These are phyloP conservation scores for Paraphaeosphaeria sporulosa DNA, from an alignment of 2,329 filamentous ascomycete species.

Conservation along the genomic window DNA sequence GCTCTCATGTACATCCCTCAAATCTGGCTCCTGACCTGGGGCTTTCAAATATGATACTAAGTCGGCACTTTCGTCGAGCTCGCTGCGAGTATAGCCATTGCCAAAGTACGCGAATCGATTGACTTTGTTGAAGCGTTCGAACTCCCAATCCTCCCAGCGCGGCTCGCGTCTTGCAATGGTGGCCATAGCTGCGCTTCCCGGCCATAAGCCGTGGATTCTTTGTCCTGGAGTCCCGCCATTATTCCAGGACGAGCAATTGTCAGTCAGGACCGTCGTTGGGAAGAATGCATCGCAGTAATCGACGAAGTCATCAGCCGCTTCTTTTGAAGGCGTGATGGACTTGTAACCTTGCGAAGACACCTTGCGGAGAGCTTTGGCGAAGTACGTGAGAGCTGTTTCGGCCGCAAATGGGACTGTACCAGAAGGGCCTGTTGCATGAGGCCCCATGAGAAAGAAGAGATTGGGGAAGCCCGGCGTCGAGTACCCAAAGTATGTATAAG, in stretches of 20 bases:
- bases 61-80: slow-evolving; percentile 64
- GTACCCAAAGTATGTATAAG: slow-evolving; percentile 72
- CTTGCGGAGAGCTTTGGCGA: slow-evolving; percentile 73
- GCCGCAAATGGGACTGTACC: slow-evolving; percentile 73
- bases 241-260: slow-evolving; percentile 75
- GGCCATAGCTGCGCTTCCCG: slow-evolving; percentile 70
- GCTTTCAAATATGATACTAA: slow-evolving; percentile 69
- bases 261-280: slow-evolving; percentile 61
- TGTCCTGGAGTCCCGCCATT: slow-evolving; percentile 68
- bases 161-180: slow-evolving; percentile 65
- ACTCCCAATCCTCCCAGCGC: slow-evolving; percentile 68
- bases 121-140: slow-evolving; percentile 54
- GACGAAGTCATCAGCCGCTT: slow-evolving; percentile 70
- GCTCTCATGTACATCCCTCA: slow-evolving; percentile 70
- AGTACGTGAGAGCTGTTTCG: slow-evolving; percentile 71
- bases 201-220: slow-evolving; percentile 73
- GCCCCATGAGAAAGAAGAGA: slow-evolving; percentile 68
- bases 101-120: slow-evolving; percentile 71
- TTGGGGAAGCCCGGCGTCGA: slow-evolving; percentile 73
- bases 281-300: slow-evolving; percentile 63
- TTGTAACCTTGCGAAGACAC: slow-evolving; percentile 70
- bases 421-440: slow-evolving; percentile 51
- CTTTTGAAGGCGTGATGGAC: slow-evolving; percentile 63
- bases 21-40: slow-evolving; percentile 62
- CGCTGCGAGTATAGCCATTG: slow-evolving; percentile 70